Evolutionary conservation across 148 eudicot genomes (phyloP).

Genomic region (Nepenthes mirabilis): DNA sequence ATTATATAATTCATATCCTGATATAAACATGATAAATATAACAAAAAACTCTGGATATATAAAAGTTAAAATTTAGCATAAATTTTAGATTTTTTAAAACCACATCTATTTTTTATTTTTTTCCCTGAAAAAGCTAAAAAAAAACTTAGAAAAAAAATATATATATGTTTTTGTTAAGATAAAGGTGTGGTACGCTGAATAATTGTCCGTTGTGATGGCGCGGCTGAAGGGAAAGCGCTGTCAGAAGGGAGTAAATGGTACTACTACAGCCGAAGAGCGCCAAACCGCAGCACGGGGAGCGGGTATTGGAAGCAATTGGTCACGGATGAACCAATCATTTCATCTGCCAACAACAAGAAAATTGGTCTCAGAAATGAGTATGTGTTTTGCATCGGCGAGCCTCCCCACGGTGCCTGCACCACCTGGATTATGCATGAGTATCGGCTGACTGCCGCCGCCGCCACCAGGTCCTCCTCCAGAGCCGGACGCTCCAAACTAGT

Average conservation of each 20-base stretch:
- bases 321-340: conserved; percentile 46
- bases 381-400: conserved; percentile 48
- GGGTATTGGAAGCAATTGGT: conserved; percentile 73
- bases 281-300: conserved; percentile 31
- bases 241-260: conserved; percentile 75
- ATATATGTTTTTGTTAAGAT: too few species aligned
- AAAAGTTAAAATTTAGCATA: too few species aligned
- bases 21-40: too few species aligned
- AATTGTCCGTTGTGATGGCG: too few species aligned
- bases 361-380: conserved; percentile 45
- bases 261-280: conserved; percentile 63
- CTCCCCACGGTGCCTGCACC: conserved; percentile 38
- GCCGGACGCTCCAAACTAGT: conserved; percentile 25
- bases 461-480: conserved; percentile 30
- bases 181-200: too few species aligned
- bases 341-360: conserved; percentile 21
- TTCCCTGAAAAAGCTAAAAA: too few species aligned
- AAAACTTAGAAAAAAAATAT: too few species aligned
- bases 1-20: too few species aligned
- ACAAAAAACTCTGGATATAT: too few species aligned
- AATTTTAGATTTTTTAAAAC: too few species aligned
- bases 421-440: conserved; percentile 90
- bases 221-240: conserved; percentile 59
- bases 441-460: conserved; percentile 38
- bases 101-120: too few species aligned